Conservation (phyloP, 2,329 filamentous ascomycete genomes). For the Aspergillus glaucus region DNA sequence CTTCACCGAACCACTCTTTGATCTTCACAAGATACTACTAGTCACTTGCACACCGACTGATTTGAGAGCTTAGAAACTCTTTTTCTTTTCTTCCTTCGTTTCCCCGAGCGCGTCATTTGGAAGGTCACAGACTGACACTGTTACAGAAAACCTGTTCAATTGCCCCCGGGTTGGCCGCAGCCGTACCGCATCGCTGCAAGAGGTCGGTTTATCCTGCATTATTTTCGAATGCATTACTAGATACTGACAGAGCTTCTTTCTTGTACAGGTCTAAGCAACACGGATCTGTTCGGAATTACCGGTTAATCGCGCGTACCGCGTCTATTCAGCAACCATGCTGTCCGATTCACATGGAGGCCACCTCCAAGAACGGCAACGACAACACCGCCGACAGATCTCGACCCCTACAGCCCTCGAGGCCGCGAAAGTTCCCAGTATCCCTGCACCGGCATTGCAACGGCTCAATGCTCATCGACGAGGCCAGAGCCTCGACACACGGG, state of each 20-base stretch:
- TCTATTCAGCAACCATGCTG: slow-evolving; percentile 57
- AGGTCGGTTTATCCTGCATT: slow-evolving; percentile 47
- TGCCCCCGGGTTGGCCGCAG: slow-evolving; percentile 26
- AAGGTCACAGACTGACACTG: slow-evolving; percentile 42
- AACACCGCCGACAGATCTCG: slow-evolving; percentile 82
- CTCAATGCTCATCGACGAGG: slow-evolving; percentile 67
- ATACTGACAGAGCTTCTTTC: not conserved
- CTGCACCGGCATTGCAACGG: slow-evolving; percentile 47
- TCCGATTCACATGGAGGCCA: slow-evolving; percentile 61
- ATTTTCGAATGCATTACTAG: slow-evolving; percentile 1
- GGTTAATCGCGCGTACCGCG: slow-evolving; percentile 36
- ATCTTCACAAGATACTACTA: slow-evolving; percentile 14
- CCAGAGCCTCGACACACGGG: slow-evolving; percentile 72
- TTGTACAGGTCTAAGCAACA: slow-evolving; percentile 9
- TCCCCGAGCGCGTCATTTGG: slow-evolving; percentile 18
- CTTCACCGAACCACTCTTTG: not conserved
- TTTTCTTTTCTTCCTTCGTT: slow-evolving; percentile 7
- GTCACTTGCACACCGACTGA: slow-evolving; percentile 3
- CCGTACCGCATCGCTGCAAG: slow-evolving; percentile 77
- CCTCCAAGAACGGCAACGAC: slow-evolving; percentile 67
- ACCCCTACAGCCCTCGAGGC: slow-evolving; percentile 73
- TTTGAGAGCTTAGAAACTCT: not conserved
- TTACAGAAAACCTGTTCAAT: slow-evolving; percentile 56
- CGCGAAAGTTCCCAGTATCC: slow-evolving; percentile 62
- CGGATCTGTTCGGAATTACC: slow-evolving; percentile 5